Evolutionary conservation across 208 protist species (phyloP).

Genomic region (Leishmania gerbilli): DNA sequence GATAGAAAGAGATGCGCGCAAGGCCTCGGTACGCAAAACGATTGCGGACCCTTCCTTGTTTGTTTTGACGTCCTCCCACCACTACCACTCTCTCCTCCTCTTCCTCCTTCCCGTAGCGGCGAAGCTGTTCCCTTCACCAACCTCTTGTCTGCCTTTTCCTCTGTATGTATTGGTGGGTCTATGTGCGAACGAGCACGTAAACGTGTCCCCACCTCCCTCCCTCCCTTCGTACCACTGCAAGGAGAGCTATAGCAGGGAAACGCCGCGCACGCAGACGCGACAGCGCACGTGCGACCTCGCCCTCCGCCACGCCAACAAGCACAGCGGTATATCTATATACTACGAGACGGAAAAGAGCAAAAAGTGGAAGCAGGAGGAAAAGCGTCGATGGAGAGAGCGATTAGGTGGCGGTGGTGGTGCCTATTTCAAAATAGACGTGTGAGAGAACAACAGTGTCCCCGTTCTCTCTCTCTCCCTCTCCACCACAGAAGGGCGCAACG

Average conservation of each 20-base stretch:
- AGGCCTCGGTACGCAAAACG: no score
- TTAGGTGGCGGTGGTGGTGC: background rate
- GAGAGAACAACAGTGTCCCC: background rate
- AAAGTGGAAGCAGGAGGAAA: background rate
- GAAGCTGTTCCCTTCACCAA: background rate
- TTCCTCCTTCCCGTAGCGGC: background rate
- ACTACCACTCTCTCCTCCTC: no score
- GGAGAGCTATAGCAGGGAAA: background rate
- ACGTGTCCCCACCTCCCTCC: no score
- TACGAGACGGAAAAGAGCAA: background rate
- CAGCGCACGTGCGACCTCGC: no score
- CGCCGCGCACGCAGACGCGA: no score
- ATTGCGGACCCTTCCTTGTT: no score
- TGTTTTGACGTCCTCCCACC: no score
- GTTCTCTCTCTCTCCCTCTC: background rate
- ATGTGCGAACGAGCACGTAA: background rate
- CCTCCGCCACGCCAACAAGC: no score
- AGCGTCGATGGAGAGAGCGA: background rate
- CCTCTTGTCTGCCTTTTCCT: background rate
- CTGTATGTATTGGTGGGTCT: background rate
- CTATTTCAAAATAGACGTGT: background rate
- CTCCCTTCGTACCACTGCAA: background rate
- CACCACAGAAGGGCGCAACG: background rate
- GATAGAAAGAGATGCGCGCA: no score
- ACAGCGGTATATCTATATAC: no score